Base-by-base conservation (phyloP, 148 eudicot genomes). In the Vaccinium myrtillus region DNA sequence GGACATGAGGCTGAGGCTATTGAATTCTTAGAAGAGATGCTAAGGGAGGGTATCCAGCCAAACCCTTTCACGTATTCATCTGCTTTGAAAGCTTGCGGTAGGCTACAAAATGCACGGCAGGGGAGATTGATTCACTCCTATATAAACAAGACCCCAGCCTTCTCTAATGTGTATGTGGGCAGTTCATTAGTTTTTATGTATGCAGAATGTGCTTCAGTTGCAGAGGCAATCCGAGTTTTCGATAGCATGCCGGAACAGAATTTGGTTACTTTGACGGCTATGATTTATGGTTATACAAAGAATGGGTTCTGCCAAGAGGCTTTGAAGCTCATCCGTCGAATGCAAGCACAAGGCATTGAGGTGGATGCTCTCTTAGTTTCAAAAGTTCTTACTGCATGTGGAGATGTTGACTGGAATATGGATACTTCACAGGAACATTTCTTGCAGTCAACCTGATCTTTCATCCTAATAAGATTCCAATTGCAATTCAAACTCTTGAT, bases 1-100 rank as follows among this genome's bases (percentile, higher is more conserved):
- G 95, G 98, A 36, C 91, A 93, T 50, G 98, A 96, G 90, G 76
- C 82, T 71, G 95, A 94, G 88, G 97, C 99, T 48, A 94, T 96
- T 73, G 94, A 86, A 69, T 92, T 88, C 81, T 89, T 94, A 86
- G 92, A 92, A 84, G 86, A 91, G 81, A 96, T 96, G 99, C 53
- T 92, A 55, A 92, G 89, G 18, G 94, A 94, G 89, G 98, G 97
- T 30, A 91, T 94, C 56, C 88, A 91, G 63, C 95, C 99, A 23
- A 96, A 94, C 65, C 88, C 92, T 71, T 94, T 94, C 85, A 96
- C 98, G 2, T 94, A 91, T 85, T 94, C 99, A 30, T 94, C 95
- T 0, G 87, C 92, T 71, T 85, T 96, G 83, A 96, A 96, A 90
- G 99, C 97, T n/a, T 96, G 99, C 78, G 97, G 97, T 15, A 89